These are phyloP conservation scores for Globisporangium acanthophoron DNA, from an alignment of 352 stramenopile species.

Conservation along the genomic window DNA sequence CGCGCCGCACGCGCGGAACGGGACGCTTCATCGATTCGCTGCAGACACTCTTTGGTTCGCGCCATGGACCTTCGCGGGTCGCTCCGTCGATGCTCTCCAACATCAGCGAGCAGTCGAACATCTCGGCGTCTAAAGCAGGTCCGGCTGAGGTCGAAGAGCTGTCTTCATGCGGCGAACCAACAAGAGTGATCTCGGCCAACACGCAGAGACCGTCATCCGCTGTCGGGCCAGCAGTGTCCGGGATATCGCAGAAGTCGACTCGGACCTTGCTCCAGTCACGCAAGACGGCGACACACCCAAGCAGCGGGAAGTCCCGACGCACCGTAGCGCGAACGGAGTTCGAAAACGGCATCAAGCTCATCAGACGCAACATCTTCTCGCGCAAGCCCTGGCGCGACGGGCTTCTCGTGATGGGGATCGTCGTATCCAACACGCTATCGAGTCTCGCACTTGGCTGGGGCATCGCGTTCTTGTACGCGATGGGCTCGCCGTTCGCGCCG, in stretches of 20 bases:
- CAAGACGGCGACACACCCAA: neutral
- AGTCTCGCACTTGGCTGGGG: slow-evolving; percentile 19
- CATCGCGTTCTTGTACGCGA: slow-evolving; percentile 16
- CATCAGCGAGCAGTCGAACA: slow-evolving; percentile 10
- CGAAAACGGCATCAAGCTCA: slow-evolving; percentile 21
- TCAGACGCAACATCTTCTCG: slow-evolving; percentile 25
- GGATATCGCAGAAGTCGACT: neutral
- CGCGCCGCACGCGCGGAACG: neutral
- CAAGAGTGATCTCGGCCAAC: neutral
- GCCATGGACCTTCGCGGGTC: neutral
- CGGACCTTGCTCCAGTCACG: neutral
- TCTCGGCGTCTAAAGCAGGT: neutral
- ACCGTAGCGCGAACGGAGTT: slow-evolving; percentile 16
- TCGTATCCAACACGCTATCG: slow-evolving; percentile 22
- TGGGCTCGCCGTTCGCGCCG: slow-evolving; percentile 18
- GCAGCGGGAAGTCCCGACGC: neutral
- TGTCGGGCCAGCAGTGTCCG: neutral
- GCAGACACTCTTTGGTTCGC: slow-evolving; percentile 1
- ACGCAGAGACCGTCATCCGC: neutral
- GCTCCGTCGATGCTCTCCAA: neutral
- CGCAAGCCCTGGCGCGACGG: slow-evolving; percentile 25
- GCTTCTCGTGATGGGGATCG: slow-evolving; percentile 24
- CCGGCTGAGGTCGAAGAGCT: neutral
- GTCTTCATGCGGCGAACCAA: neutral
- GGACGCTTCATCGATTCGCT: neutral